phyloP scores from a whole-genome alignment of 2,329 filamentous ascomycete genomes.

The Fusarium begoniae region DNA sequence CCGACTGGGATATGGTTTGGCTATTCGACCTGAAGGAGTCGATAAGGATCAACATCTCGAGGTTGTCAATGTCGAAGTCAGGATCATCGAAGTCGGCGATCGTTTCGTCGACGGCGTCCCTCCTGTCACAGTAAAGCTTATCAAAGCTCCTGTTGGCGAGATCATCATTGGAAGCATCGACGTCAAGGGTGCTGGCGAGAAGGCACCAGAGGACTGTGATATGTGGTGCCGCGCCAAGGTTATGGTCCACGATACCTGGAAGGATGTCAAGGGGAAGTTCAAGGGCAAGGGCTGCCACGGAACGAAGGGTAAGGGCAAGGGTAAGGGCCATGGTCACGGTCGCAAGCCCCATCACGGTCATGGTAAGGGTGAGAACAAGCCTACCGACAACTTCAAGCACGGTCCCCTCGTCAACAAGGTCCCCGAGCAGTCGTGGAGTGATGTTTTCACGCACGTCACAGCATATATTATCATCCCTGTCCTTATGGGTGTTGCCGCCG shows the following conservation, averaged over 20 bases:
- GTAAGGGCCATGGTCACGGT: constrained; percentile 7
- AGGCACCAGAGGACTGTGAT: constrained; percentile 48
- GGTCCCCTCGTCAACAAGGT: constrained; percentile 14
- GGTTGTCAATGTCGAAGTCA: constrained; percentile 63
- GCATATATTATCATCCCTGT: constrained; percentile 74
- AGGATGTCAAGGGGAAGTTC: constrained; percentile 40
- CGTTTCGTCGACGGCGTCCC: constrained; percentile 64
- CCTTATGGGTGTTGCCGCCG: constrained; percentile 73
- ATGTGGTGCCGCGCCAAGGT: constrained; percentile 62
- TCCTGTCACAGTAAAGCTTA: constrained; percentile 66
- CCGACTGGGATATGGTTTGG: constrained; percentile 61
- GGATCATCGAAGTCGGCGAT: constrained; percentile 68
- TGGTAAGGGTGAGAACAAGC: constrained; percentile 29
- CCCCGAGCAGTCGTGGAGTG: constrained; percentile 52
- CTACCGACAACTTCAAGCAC: constrained; percentile 35
- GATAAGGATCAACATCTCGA: constrained; percentile 62
- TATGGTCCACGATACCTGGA: constrained; percentile 43
- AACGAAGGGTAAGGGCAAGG: constrained; percentile 16
- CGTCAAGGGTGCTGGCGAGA: constrained; percentile 43
- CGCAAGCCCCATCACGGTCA: constrained; percentile 23
- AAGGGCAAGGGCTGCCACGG: constrained; percentile 43
- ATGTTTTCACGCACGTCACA: constrained; percentile 64
- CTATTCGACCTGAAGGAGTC: constrained; percentile 54
- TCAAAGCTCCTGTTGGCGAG: constrained; percentile 65
- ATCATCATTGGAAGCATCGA: constrained; percentile 64